Evolutionary conservation across 108 stramenopile species (phyloP), one percentile per base, ranked within the genome.

Genomic region (Cafeteria roenbergensis): DNA sequence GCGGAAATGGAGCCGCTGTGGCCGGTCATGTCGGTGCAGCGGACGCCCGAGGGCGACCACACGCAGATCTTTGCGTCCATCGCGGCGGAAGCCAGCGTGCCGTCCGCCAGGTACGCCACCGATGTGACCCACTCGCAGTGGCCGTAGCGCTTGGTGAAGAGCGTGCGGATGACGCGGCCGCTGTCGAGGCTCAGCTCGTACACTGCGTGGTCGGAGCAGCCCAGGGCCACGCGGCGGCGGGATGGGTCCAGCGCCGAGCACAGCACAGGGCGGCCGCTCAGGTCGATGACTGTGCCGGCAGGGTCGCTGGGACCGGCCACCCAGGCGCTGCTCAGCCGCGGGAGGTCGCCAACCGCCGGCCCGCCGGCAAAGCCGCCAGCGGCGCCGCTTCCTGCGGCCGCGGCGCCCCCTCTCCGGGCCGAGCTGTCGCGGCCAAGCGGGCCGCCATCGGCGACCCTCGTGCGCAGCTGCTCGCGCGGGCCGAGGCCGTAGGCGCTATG

Each of bases 51-150:
- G 21, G 50, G 42, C 17, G 42, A 2, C 64, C 64, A 65, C 34
- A 65, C 1, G 34, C 64, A 65, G 20, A 65, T 2, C 53, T 55
- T 65, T 2, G 22, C 37, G 54, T 65, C 64, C 64, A 65, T 65
- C 20, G 64, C 51, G 20, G 21, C 51, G 1, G 64, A 65, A 9
- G n/a, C 54, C 2, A 65, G 20, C n/a, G 20, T 8, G 21, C 64
- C 64, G 34, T 65, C 54, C 2, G 52, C 34, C 17, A 65, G 53
- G 25, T 65, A 37, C 32, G 64, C 25, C 22, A 65, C 64, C 22
- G 34, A 6, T 2, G 64, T 65, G 21, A 65, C 54, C 64, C 64
- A 65, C 34, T 65, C 64, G 22, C 24, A 2, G 64, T 65, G 64
- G 17, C 64, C 64, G 34, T 65, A 55, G 22, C 53, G 32, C 53